Evolutionary conservation across 2,329 filamentous ascomycete genomes (phyloP), one percentile per base, ranked within the genome.

Genomic region (Monilinia fructigena): DNA sequence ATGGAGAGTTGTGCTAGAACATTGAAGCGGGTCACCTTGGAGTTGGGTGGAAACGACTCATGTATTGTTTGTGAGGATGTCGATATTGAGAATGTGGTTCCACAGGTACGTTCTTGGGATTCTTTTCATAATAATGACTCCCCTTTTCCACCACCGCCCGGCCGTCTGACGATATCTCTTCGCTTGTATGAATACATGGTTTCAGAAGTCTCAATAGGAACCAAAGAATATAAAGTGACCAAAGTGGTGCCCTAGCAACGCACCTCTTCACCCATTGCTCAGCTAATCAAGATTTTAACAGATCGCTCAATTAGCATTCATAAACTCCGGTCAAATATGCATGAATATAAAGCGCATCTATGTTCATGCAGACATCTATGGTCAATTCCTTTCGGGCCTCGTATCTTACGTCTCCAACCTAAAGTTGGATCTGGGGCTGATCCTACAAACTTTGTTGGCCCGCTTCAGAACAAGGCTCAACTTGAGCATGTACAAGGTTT

Each of bases 401-500:
- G 75, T 78, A 2, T 79, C 76, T 4, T 69, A 82, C 48, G 77
- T 81, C 8, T 77, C 80, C 53, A 79, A 81, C 48, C 77, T 82
- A 8, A 78, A 55, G 67, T 64, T 26, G 68, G 69, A 70, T 78
- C 31, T 78, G 78, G 72, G 67, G 76, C 28, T 75, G 54, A 66
- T 23, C 42, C 58, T 3, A 74, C 67, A 76, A 72, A 69, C 75
- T 81, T 55, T 78, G 77, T 55, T 77, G 83, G 85, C 0, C 88
- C 88, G 0, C 75, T 90, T 2, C 85, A 87, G 66, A 90, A 90
- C 76, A 77, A 80, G 69, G 82, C 85, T 81, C 88, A 90, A 42
- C 63, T 65, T 23, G 84, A 87, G 54, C 82, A 81, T 31, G 84
- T 86, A 28, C 83, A 82, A 70, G 74, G 78, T 14, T 81, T 87